Percentiles rank a stretch among this genome's conserved stretches.
phyloP scores from a whole-genome alignment of 2,329 filamentous ascomycete genomes.

The Trichophyton mentagrophytes region DNA sequence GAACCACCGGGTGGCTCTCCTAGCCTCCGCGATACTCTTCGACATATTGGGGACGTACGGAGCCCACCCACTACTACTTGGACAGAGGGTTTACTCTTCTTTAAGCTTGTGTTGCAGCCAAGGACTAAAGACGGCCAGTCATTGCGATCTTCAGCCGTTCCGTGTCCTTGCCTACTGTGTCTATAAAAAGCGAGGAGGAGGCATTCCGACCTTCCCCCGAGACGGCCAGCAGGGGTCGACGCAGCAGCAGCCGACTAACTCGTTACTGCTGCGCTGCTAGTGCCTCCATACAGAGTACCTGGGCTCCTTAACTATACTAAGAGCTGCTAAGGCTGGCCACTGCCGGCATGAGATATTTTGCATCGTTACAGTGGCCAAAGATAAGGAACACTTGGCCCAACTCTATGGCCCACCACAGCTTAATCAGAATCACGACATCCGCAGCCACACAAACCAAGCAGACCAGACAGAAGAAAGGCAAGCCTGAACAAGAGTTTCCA shows the following conservation, averaged over 20 bases:
- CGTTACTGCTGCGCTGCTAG: no score
- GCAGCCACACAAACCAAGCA: not conserved
- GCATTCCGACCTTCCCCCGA: not conserved
- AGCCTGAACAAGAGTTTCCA: not conserved
- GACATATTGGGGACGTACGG: no score
- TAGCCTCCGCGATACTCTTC: not conserved
- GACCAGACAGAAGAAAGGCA: not conserved
- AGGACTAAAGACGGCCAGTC: not conserved
- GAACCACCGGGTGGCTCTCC: not conserved
- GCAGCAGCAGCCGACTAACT: no score
- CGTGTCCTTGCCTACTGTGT: not conserved
- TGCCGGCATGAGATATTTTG: no score
- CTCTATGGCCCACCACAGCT: not conserved
- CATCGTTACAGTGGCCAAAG: not conserved
- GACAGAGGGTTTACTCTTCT: not conserved
- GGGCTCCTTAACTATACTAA: no score
- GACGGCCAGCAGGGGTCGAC: not conserved
- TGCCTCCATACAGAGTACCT: no score
- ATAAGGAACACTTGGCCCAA: conserved; percentile 1
- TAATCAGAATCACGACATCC: not conserved
- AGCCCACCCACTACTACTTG: not conserved
- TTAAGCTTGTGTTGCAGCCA: not conserved
- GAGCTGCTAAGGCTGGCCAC: no score
- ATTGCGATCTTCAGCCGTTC: not conserved
- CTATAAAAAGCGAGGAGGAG: not conserved